Percentiles rank a stretch among this genome's conserved stretches.
Conservation (phyloP, 306 rosid species). For the Hippophae gyantsensis region DNA sequence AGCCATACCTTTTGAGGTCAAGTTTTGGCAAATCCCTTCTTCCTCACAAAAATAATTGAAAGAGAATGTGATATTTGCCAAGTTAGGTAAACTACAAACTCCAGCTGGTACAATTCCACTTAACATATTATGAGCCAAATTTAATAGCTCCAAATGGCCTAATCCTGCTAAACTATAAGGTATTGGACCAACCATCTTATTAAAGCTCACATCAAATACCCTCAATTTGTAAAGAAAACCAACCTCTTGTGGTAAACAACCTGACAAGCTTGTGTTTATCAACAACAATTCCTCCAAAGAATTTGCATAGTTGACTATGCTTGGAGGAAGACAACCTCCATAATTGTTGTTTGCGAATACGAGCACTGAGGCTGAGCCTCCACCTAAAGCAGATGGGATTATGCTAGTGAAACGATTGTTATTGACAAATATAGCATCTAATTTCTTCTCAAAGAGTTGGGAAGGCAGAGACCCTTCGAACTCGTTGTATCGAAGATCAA, state of each 20-base stretch:
- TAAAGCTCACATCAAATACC: conserved; percentile 69
- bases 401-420: conserved; percentile 55
- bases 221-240: conserved; percentile 75
- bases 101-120: conserved; percentile 55
- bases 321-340: conserved; percentile 62
- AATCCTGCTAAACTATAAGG: conserved; percentile 80
- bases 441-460: conserved; percentile 42
- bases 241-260: conserved; percentile 76
- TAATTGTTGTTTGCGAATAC: conserved; percentile 81
- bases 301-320: conserved; percentile 46
- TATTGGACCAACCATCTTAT: conserved; percentile 57
- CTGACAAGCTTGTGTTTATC: conserved; percentile 58
- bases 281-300: conserved; percentile 66
- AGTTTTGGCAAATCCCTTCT: conserved; percentile 55
- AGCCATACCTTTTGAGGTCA: conserved; percentile 35
- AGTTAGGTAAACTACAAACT: conserved; percentile 57
- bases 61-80: conserved; percentile 62
- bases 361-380: conserved; percentile 47
- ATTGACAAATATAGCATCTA: conserved; percentile 69
- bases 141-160: conserved; percentile 64
- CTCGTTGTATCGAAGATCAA: conserved; percentile 73
- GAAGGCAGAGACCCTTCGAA: conserved; percentile 81
- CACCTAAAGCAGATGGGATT: conserved; percentile 37
- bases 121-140: conserved; percentile 59
- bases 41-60: conserved; percentile 81